phyloP scores from a whole-genome alignment of 2,329 filamentous ascomycete genomes.

The Fusarium pseudoanthophilum region DNA sequence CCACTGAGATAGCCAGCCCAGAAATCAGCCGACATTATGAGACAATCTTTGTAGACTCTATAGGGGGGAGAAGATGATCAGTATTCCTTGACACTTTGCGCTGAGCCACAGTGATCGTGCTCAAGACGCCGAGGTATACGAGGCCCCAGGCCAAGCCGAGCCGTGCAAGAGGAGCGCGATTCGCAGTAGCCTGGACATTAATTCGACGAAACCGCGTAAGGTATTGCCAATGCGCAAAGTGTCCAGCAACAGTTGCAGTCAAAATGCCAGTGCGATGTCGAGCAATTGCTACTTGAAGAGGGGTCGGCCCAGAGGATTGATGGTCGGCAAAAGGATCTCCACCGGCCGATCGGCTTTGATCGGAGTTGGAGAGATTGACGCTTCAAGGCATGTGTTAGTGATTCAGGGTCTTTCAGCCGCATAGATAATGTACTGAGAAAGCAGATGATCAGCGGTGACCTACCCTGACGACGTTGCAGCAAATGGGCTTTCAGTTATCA shows the following conservation, averaged over 20 bases:
- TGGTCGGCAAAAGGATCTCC: slow-evolving; percentile 42
- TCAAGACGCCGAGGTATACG: slow-evolving; percentile 40
- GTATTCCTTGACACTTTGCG: slow-evolving; percentile 28
- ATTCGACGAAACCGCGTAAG: slow-evolving; percentile 35
- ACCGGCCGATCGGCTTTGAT: slow-evolving; percentile 40
- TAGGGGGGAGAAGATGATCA: slow-evolving; percentile 14
- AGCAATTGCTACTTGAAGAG: slow-evolving; percentile 41
- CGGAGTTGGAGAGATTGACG: slow-evolving; percentile 35
- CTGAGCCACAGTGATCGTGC: slow-evolving; percentile 39
- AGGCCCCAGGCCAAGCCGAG: slow-evolving; percentile 40
- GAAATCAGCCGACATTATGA: slow-evolving; percentile 85
- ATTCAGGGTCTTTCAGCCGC: slow-evolving; percentile 10
- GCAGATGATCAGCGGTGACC: slow-evolving; percentile 15
- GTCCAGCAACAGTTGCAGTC: slow-evolving; percentile 38
- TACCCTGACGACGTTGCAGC: slow-evolving; percentile 27
- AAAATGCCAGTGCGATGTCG: slow-evolving; percentile 40
- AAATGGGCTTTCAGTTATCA: slow-evolving; percentile 21
- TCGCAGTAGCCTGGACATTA: slow-evolving; percentile 29
- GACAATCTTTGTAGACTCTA: slow-evolving; percentile 9
- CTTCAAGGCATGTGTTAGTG: slow-evolving; percentile 35
- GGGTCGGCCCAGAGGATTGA: slow-evolving; percentile 43
- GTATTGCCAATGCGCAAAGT: slow-evolving; percentile 44
- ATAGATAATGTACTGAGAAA: background rate
- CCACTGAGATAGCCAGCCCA: slow-evolving; percentile 94
- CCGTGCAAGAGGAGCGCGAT: slow-evolving; percentile 34